These are phyloP conservation scores for Trypanosoma conorhini DNA, from an alignment of 208 protist genomes.

Conservation along the genomic window DNA sequence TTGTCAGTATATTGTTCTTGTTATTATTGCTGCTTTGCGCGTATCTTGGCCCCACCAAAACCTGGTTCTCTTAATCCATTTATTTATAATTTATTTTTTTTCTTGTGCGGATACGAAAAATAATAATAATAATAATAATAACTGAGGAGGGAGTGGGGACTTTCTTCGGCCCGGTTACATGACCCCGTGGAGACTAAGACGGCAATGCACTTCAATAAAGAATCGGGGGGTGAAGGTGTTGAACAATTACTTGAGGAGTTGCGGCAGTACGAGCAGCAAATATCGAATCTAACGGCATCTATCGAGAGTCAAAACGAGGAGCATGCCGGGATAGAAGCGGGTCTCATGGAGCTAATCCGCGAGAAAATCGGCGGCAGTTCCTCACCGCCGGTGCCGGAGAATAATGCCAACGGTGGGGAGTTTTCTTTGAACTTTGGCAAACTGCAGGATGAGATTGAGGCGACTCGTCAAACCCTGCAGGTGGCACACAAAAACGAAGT, in stretches of 20 bases:
- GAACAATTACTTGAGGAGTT: constrained; percentile 12
- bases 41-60: background rate
- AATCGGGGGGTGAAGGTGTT: background rate
- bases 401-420: background rate
- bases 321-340: constrained; percentile 1
- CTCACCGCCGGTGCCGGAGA: background rate
- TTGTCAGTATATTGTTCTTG: constrained; percentile 5
- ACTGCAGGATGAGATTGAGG: constrained; percentile 10
- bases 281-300: constrained; percentile 6
- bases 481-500: constrained; percentile 9
- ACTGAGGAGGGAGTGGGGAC: no score
- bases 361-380: constrained; percentile 6
- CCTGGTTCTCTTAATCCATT: background rate
- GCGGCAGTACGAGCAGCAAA: constrained; percentile 13
- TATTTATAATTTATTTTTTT: background rate
- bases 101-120: no score
- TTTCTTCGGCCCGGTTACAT: background rate
- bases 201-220: constrained; percentile 5
- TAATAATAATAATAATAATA: no score
- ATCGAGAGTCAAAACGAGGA: constrained; percentile 12
- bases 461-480: constrained; percentile 9
- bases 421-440: background rate
- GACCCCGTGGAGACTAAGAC: background rate
- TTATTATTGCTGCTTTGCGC: background rate
- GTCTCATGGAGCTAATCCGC: constrained; percentile 3